Percentiles rank a stretch among this genome's conserved stretches.
phyloP scores from a whole-genome alignment of 768 basidiomycete species.

The Tubosaeta sp. region DNA sequence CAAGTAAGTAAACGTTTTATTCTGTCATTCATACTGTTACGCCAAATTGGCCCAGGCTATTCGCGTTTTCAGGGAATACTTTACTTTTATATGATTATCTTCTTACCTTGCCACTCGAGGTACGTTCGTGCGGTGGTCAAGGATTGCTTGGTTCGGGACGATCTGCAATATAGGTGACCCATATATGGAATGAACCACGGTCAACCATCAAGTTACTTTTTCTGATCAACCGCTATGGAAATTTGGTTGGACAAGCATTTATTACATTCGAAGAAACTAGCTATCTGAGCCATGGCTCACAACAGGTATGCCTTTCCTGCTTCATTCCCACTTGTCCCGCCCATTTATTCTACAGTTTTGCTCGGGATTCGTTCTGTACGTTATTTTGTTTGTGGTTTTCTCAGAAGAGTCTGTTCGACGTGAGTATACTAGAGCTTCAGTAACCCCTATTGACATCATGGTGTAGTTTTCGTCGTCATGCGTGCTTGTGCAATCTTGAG shows the following conservation, averaged over 20 bases:
- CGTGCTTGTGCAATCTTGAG: constrained; percentile 24
- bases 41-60: no score
- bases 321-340: no score
- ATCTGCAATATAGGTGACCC: constrained; percentile 6
- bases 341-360: constrained; percentile 6
- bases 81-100: constrained; percentile 25
- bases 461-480: constrained; percentile 22
- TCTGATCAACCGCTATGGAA: constrained; percentile 13
- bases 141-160: constrained; percentile 20
- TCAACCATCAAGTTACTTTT: constrained; percentile 5
- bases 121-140: not conserved
- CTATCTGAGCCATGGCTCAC: constrained; percentile 11
- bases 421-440: not conserved
- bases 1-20: no score
- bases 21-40: no score
- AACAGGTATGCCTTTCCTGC: not conserved
- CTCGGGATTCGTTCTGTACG: not conserved
- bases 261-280: constrained; percentile 22
- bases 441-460: not conserved
- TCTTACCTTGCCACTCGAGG: constrained; percentile 24
- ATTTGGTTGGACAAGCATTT: constrained; percentile 18
- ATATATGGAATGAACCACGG: constrained; percentile 12
- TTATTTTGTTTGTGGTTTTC: not conserved
- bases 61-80: constrained; percentile 14
- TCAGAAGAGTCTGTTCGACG: constrained; percentile 9